Evolutionary conservation across 2,329 filamentous ascomycete genomes (phyloP), one percentile per base, ranked within the genome.

Genomic region (Fusarium goolgardi): DNA sequence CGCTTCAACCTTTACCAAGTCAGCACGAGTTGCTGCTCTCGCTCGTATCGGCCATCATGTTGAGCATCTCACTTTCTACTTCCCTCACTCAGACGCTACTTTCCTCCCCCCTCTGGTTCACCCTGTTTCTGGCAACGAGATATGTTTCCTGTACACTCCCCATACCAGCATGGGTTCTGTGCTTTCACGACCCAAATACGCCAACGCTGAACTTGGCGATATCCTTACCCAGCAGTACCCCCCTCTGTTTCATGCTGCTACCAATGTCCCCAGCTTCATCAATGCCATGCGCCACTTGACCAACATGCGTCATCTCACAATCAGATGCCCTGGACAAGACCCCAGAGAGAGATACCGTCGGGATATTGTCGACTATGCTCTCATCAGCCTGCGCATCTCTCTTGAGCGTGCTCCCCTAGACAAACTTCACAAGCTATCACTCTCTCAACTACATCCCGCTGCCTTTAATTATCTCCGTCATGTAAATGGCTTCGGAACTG

Each of bases 41-140:
- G 86, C 89, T 62, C 86, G 91, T 63, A 89, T 97, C 72, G 94
- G 93, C 59, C 89, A 89, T 70, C 88, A 95, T 78, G 86, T 96
- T 73, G 89, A 92, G 78, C 90, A 90, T 61, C 83, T 97, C 55
- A 91, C 87, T 59, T 96, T 97, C 80, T 85, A 84, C 75, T 86
- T 96, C 70, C 86, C 92, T 29, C 93, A 96, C 79, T 88, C 88
- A 8, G 81, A 87, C n/a, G 87, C 91, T 54, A 96, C 92, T 41
- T 94, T 94, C 75, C 84, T 97, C 11, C 91, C 93, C 18, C 93
- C 93, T n/a, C 85, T 97, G 45, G 84, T 97, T 39, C 90, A 96
- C 75, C 91, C 92, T 5, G 78, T 84, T 65, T 93, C 89, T 12
- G 93, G 93, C 43, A 87, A 88, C 65, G 92, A 97, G 81, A 88